Base-by-base conservation (phyloP, 257 asterid genomes). In the Verbascum thapsus region DNA sequence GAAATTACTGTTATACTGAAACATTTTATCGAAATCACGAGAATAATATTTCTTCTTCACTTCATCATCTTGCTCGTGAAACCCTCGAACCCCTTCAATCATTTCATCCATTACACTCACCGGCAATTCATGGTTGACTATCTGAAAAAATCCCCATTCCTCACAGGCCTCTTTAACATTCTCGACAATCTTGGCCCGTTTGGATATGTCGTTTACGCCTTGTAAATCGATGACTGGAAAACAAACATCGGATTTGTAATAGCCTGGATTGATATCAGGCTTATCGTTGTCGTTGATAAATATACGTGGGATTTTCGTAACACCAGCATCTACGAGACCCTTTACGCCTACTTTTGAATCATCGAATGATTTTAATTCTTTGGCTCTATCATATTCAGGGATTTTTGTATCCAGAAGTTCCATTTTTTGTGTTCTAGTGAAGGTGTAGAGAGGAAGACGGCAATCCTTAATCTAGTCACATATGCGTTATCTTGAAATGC, bases 71-170 rank as follows among this genome's bases (percentile, higher is more conserved):
- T 40, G 53, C 58, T 70, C 70, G 18, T 63, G 70, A 54, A 70
- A 70, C 19, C 60, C 13, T 8, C 59, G 51, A 9, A 48, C 59
- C 9, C 22, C 58, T 18, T 19, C 42, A 23, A 70, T 30, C 75
- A 47, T 62, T 18, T 47, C 26, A 8, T 55, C 64, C 71, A 70
- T 30, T 7, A 55, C 51, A 26, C 59, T 4, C 0, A 13, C 3
- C 2, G 64, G 65, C 22, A 72, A 12, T 19, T 41, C 69, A 40
- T 72, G 77, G 38, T 71, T 58, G 47, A 57, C 35, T 1, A 71
- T 53, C 56, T 71, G 76, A 41, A 71, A 71, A 45, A 71, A 71
- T 6, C 74, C 76, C 53, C 45, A 53, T 4, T 41, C 17, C 53
- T 63, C 55, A 16, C 48, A 55, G 7, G 76, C 65, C 22, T 63